Evolutionary conservation across 441 rosid genomes (phyloP), one percentile per base, ranked within the genome.

Genomic region (Aleurites moluccanus): DNA sequence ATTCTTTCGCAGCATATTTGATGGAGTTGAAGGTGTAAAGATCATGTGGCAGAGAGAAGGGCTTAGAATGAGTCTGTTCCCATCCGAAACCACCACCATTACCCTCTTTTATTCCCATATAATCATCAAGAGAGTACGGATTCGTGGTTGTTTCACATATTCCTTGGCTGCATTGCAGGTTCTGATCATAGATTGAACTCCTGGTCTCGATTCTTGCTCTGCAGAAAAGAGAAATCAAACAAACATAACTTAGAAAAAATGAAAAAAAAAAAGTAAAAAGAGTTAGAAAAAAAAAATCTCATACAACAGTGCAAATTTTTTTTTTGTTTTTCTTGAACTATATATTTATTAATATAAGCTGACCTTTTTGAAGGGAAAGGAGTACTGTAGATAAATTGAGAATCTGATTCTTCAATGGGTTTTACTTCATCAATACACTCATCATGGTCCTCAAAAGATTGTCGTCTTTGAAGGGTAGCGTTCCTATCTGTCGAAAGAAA

Each of bases 181-280:
- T 81, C 70, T 80, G 72, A 77, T 80, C 88, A 81, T 79, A 81
- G 78, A 83, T 79, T 76, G 86, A 85, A 83, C 88, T 87, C 81
- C 57, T 81, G 80, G 73, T 79, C 84, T 89, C 90, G 73, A 79
- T 85, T 83, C 88, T 86, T 25, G 86, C 82, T 75, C 91, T 86
- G 85, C 73, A 6, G 62, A 70, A 18, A 38, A 49, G 28, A 15
- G n/a, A 65, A 3, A 40, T 30, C 73, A 38, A 70, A 52, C 23
- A 18, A 68, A 57, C 64, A 73, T 38, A 63, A 66, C 70, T 30
- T 55, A 45, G 67, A 78, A 55, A 67, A 45, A 70, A 78, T 25
- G 70, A 73, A n/a, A n/a, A n/a, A n/a, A n/a, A n/a, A n/a, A 10
- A 10, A 50, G 8, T 14, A 7, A 14, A 18, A 20, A 30, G 18